Evolutionary conservation across 768 basidiomycete species (phyloP), one percentile per base, ranked within the genome.

Genomic region (Russula griseocarnosa): DNA sequence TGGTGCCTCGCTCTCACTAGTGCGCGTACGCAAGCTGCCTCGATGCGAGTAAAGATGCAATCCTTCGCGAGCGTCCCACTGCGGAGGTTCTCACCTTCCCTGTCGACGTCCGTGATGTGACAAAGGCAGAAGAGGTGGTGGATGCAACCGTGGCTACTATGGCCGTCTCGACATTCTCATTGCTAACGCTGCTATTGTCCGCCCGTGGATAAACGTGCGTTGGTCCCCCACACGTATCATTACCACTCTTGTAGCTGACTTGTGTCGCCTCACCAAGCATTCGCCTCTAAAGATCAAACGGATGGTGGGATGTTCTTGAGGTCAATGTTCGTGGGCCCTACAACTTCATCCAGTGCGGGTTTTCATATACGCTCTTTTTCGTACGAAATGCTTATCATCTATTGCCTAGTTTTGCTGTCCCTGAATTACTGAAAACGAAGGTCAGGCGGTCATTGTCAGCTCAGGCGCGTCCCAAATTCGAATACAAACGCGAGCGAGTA

Each of bases 1-100:
- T 1, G 71, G 71, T 4, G 71, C 70, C 5, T 46, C 32, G 3
- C 44, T 71, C 20, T 38, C 68, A 2, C 51, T 71, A 14, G 54
- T 58, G 4, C 53, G 1, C 66, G 58, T 9, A 60, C 16, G 16
- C 58, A 60, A 32, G 56, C 58, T 20, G 13, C 54, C 62, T 67
- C 28, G 24, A 63, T 20, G 22, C 34, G 13, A 62, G 34, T 8
- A 50, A 36, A 28, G 58, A 49, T 5, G 47, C 44, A 10, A 63
- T 63, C 34, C 62, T 63, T 3, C 36, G 40, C 13, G 46, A 46
- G 20, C 52, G 9, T 0, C 58, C 66, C 3, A 28, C 56, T 5
- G 58, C 62, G 2, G 14, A 38, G 28, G 49, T 67, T 5, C 51
- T 59, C 9, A 60, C 47, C 22, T 64, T 63, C 58, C 32, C 53